Base-by-base conservation (phyloP, 2,329 filamentous ascomycete genomes). In the Colletotrichum abscissum region DNA sequence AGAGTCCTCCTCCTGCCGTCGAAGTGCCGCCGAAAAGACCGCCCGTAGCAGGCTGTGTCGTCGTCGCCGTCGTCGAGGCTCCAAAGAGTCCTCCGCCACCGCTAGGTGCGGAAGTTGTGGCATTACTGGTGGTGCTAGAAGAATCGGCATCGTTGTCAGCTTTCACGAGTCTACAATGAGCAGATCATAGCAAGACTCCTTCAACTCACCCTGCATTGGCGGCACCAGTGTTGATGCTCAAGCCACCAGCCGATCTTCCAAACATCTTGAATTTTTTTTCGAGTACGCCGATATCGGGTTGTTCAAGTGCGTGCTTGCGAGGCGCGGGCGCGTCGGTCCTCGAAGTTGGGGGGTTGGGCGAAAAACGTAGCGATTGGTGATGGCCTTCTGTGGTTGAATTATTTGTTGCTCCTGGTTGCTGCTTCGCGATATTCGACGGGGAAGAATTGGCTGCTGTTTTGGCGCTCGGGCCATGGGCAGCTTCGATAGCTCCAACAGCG, bases 161-260 rank as follows among this genome's bases (percentile, higher is more conserved):
- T 22, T 35, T 3, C 63, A 33, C 54, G n/a, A 38, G 66, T 49
- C 19, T 49, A 30, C 38, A 30, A 19, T 30, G 16, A 11, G 33
- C 16, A 35, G 1, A 19, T 1, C 5, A 2, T 14, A 22, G 35
- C 2, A 8, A 56, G 14, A 24, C 9, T 30, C 55, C 4, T 33
- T 24, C 19, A 57, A 84, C 87, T 80, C 77, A 89, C 88, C 88
- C 87, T 74, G 86, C 81, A 80, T 91, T 92, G 75, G 90, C 90
- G 71, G 88, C 85, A 75, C 86, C 87, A 22, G 90, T 91, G 82
- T 92, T 92, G 82, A 92, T 92, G 78, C 88, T 90, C 76, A 92
- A 85, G 79, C 88, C 89, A 75, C 85, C 88, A 74, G 89, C 67
- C 30, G 67, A 66, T 33, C 67, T 33, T 68, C 69, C 69, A 58